A percentile compares a stretch with the other conserved stretches of the same genome.
These are phyloP conservation scores for Hypsizygus marmoreus DNA, from an alignment of 768 basidiomycete genomes.

Conservation along the genomic window DNA sequence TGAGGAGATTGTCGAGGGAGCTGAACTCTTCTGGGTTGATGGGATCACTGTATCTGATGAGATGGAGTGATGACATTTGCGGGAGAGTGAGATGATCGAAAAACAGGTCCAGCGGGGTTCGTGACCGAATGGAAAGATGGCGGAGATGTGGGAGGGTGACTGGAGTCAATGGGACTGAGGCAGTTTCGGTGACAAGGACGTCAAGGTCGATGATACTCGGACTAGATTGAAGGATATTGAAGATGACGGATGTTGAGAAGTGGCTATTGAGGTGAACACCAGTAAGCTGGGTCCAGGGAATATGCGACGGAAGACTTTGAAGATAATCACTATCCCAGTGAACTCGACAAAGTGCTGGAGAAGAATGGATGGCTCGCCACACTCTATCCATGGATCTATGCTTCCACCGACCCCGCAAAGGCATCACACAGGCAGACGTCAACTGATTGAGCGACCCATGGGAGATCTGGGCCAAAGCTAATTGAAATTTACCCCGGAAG, in stretches of 20 bases:
- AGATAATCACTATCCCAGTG: constrained; percentile 6
- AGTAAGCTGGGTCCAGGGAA: constrained; percentile 10
- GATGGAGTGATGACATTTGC: not conserved
- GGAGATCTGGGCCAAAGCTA: not conserved
- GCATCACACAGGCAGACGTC: constrained; percentile 1
- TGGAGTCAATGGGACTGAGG: not conserved
- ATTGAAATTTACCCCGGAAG: constrained; percentile 5
- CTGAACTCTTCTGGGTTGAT: not conserved
- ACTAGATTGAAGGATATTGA: not conserved
- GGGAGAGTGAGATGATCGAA: constrained; percentile 8
- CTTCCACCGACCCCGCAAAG: too few relatives aligned
- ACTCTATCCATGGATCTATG: constrained; percentile 1
- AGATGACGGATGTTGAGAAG: not conserved
- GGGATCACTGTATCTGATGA: not conserved
- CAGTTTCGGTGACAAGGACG: not conserved
- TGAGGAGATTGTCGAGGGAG: constrained; percentile 5
- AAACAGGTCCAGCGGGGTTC: not conserved
- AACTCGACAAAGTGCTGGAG: not conserved
- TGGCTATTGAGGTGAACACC: constrained; percentile 2
- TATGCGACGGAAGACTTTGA: not conserved
- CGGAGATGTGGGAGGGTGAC: constrained; percentile 9
- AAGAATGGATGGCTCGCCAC: constrained; percentile 9
- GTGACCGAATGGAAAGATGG: not conserved
- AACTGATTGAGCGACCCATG: constrained; percentile 4
- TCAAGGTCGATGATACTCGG: constrained; percentile 5